Percentiles rank a stretch among this genome's conserved stretches.
phyloP scores from a whole-genome alignment of 169 alveolate species.

The Plasmodium vinckei region DNA sequence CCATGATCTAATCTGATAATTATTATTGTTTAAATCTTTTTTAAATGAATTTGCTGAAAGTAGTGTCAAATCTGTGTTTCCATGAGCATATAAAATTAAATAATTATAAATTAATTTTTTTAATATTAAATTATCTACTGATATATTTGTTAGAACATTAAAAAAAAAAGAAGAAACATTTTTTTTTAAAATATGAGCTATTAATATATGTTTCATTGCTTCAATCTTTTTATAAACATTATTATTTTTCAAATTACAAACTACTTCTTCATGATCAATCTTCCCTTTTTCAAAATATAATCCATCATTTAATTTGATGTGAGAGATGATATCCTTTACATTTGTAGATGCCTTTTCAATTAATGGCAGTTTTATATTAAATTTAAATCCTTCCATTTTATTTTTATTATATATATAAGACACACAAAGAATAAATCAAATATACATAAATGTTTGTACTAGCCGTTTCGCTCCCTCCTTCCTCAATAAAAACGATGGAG shows the following conservation, averaged over 20 bases:
- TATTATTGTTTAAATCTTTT: slow-evolving; percentile 84
- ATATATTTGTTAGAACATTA: slow-evolving; percentile 86
- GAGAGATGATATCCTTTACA: slow-evolving; percentile 63
- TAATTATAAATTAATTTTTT: slow-evolving; percentile 86
- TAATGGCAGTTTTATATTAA: slow-evolving; percentile 61
- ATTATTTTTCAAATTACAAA: slow-evolving; percentile 58
- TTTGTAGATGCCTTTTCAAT: slow-evolving; percentile 79
- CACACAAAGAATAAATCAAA: neutral
- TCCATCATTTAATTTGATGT: slow-evolving; percentile 72
- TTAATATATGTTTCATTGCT: slow-evolving; percentile 86
- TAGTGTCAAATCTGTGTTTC: slow-evolving; percentile 82
- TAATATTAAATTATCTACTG: slow-evolving; percentile 81
- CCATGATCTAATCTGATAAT: slow-evolving; percentile 84
- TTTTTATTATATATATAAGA: neutral
- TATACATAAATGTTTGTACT: neutral
- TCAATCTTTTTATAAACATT: slow-evolving; percentile 81
- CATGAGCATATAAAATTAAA: slow-evolving; percentile 83
- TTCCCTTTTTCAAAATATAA: slow-evolving; percentile 73
- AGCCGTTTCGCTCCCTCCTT: too few relatives aligned
- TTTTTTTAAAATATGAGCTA: slow-evolving; percentile 81
- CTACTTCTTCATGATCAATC: slow-evolving; percentile 52
- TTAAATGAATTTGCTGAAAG: slow-evolving; percentile 86
- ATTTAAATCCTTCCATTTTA: slow-evolving; percentile 14
- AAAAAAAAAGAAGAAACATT: slow-evolving; percentile 86
- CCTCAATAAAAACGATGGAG: too few relatives aligned